These are phyloP conservation scores for Gracilaria gracilis DNA, from an alignment of 23 red algal species.

Conservation along the genomic window DNA sequence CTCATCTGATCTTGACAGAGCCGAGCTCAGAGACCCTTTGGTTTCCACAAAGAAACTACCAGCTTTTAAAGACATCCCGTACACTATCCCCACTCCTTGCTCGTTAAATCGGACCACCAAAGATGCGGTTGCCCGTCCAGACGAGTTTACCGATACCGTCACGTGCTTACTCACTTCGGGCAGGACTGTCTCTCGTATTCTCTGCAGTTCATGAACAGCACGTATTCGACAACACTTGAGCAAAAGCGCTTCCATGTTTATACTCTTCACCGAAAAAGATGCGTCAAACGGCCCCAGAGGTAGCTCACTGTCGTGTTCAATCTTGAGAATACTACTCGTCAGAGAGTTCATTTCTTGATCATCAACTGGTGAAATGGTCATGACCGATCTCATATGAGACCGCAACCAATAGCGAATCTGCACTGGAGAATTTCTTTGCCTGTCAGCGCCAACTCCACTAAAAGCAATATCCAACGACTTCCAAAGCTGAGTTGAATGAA, in stretches of 20 bases:
- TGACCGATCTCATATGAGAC: conserved; percentile 30
- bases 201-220: conserved; percentile 29
- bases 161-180: background rate
- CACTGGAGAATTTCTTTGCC: conserved; percentile 21
- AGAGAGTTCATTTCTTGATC: conserved; percentile 5
- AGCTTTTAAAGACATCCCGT: conserved; percentile 41
- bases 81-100: conserved; percentile 9
- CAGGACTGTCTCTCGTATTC: conserved; percentile 7
- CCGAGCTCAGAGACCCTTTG: conserved; percentile 4
- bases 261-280: conserved; percentile 43
- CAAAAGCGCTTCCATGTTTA: conserved; percentile 41
- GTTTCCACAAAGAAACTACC: conserved; percentile 50
- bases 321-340: conserved; percentile 13
- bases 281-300: background rate
- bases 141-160: background rate
- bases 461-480: conserved; percentile 33
- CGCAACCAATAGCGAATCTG: conserved; percentile 52
- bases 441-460: conserved; percentile 47
- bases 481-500: conserved; percentile 25
- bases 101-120: conserved; percentile 31
- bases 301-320: conserved; percentile 7
- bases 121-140: conserved; percentile 1
- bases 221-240: conserved; percentile 53
- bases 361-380: conserved; percentile 9
- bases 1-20: conserved; percentile 22